Conservation (phyloP, 257 asterid species). For the Capsicum baccatum region DNA sequence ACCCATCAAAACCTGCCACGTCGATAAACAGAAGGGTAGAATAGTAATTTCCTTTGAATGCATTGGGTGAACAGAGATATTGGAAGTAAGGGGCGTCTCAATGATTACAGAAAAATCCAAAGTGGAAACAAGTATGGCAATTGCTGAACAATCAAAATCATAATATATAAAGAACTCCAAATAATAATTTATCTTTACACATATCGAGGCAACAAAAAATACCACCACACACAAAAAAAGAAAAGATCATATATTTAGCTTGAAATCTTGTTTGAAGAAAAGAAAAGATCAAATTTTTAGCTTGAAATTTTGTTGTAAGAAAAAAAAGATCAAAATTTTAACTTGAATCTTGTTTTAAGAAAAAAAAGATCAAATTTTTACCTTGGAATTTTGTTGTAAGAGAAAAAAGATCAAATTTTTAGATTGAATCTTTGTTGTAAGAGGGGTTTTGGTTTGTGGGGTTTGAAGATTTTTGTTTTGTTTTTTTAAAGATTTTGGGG, state of each 20-base stretch:
- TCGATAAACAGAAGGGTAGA: neutral
- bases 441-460: conserved; percentile 24
- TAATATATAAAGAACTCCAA: neutral
- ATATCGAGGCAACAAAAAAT: conserved; percentile 7
- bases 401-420: neutral
- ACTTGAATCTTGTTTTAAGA: neutral
- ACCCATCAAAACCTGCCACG: conserved; percentile 1
- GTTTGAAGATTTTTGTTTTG: neutral
- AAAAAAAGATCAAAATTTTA: neutral
- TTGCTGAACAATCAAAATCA: conserved; percentile 21
- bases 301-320: neutral
- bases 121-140: neutral
- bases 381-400: neutral
- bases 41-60: neutral
- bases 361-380: too few species aligned
- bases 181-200: neutral
- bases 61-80: neutral
- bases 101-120: conserved; percentile 7
- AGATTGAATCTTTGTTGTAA: conserved; percentile 8
- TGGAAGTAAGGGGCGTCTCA: neutral
- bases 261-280: neutral
- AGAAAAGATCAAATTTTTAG: neutral
- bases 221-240: neutral
- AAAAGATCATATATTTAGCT: neutral
- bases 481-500: conserved; percentile 21